Base-by-base conservation (phyloP, 148 eudicot species). In the Rhododendron vialii region DNA sequence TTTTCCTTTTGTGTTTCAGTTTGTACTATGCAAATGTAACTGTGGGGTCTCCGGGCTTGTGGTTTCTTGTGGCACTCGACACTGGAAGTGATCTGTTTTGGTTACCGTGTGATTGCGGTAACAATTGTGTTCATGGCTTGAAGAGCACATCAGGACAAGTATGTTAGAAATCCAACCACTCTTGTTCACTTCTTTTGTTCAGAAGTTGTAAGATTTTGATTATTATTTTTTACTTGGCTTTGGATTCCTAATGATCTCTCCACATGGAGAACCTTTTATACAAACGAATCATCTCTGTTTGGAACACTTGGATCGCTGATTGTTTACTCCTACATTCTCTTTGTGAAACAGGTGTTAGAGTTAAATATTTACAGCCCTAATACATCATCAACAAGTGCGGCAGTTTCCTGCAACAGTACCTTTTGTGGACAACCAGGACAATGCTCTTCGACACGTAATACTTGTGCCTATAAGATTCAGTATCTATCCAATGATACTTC, bases 81-180 rank as follows among this genome's bases (percentile, higher is more conserved):
- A 96, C 98, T 0, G 99, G 99, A 81, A 96, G 99, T 78, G 92
- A 91, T 85, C 90, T 92, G 77, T 96, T 95, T 85, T 96, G 99
- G 99, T 86, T 96, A 84, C 99, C 99, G 4, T 96, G 99, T 80
- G 98, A 96, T 87, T 96, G 99, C 61, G 61, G 61, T n/a, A 57
- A 47, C 6, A 91, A 89, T 67, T 96, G 99, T 83, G 92, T 90
- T 33, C 86, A 85, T 53, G 90, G 89, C 43, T 71, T 91, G 85
- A 80, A 47, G 55, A 24, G 86, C n/a, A 48, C 61, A 24, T 0
- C 87, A 18, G 92, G 95, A 45, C 63, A 86, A 88, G 98, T 95
- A 93, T 69, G 91, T 82, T 83, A 73, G n/a, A 17, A 38, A 2
- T 17, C n/a, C n/a, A 75, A 75, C 4, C 41, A 15, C 47, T 36